phyloP scores from a whole-genome alignment of 2,329 filamentous ascomycete genomes.

The Tolypocladium album region DNA sequence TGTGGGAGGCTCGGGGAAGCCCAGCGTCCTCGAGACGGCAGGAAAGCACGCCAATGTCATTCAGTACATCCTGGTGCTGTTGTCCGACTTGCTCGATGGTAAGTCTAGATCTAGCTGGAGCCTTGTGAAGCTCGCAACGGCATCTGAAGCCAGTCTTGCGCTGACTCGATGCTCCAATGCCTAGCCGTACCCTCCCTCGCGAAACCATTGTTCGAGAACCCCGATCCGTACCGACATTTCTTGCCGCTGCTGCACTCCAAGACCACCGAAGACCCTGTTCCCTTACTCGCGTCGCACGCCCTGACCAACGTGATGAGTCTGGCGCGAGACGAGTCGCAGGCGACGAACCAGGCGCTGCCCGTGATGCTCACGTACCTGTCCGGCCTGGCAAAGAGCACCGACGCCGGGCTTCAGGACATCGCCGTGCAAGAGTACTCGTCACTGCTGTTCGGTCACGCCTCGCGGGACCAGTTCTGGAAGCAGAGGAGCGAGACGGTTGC shows the following conservation, averaged over 20 bases:
- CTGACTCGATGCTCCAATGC: slow-evolving; percentile 1
- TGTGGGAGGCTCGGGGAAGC: slow-evolving; percentile 59
- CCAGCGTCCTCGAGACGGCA: slow-evolving; percentile 71
- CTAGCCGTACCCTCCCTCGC: slow-evolving; percentile 72
- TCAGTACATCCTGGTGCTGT: slow-evolving; percentile 86
- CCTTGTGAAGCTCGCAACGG: not conserved
- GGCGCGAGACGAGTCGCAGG: slow-evolving; percentile 49
- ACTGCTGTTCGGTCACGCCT: slow-evolving; percentile 62
- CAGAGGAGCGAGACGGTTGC: slow-evolving; percentile 76
- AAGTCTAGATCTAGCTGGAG: slow-evolving; percentile 15
- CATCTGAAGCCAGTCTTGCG: not conserved
- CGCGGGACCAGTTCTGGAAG: slow-evolving; percentile 81
- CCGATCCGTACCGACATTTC: slow-evolving; percentile 73
- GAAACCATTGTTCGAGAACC: slow-evolving; percentile 62
- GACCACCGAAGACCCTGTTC: slow-evolving; percentile 65
- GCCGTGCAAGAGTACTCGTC: slow-evolving; percentile 86
- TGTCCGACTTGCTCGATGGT: slow-evolving; percentile 83
- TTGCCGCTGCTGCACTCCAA: slow-evolving; percentile 78
- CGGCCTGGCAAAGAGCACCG: slow-evolving; percentile 69
- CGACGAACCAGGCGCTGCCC: slow-evolving; percentile 69
- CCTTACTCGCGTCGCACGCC: slow-evolving; percentile 80
- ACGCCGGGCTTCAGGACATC: slow-evolving; percentile 89
- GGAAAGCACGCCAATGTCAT: slow-evolving; percentile 81
- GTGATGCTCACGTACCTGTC: slow-evolving; percentile 80
- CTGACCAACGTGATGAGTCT: slow-evolving; percentile 68